Base-by-base conservation (phyloP, 305 asterid species). In the Fraxinus xanthoxyloides region DNA sequence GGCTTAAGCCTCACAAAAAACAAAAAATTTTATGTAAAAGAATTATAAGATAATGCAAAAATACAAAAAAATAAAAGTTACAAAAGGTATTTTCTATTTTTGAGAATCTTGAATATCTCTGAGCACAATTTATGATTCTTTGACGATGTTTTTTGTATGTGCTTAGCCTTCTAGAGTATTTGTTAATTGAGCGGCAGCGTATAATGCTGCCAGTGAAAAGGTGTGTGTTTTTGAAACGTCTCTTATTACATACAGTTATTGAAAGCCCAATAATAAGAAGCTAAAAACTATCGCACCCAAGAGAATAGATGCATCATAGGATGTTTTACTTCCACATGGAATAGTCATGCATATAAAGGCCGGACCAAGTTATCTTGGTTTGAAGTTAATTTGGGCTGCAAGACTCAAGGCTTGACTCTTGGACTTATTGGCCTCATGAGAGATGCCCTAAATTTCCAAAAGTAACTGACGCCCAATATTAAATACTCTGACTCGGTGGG, bases 31-130 rank as follows among this genome's bases (percentile, higher is more conserved):
- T n/a, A n/a, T n/a, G n/a, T n/a, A n/a, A n/a, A n/a, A n/a, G n/a
- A n/a, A n/a, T n/a, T n/a, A n/a, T n/a, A n/a, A n/a, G n/a, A n/a
- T n/a, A n/a, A n/a, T n/a, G n/a, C n/a, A n/a, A n/a, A n/a, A n/a
- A n/a, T n/a, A n/a, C n/a, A n/a, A n/a, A n/a, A n/a, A n/a, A n/a
- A n/a, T n/a, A n/a, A n/a, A n/a, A n/a, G 92, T 97, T 54, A 92
- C 97, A 7, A 86, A 92, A 91, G 99, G 99, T 95, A 87, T 38
- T 32, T 40, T 77, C 13, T 31, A 63, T 65, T 13, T 74, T 74
- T 72, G 77, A 43, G 51, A 63, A 75, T 21, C 75, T 73, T 77
- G 32, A 26, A 43, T 12, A 30, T 81, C 38, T 79, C 23, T 72
- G 5, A 30, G 80, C 82, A 65, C 77, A 38, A 59, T 1, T 81